These are phyloP conservation scores for Melanopsichium pennsylvanicum DNA, from an alignment of 1,284 basidiomycete species.

Conservation along the genomic window DNA sequence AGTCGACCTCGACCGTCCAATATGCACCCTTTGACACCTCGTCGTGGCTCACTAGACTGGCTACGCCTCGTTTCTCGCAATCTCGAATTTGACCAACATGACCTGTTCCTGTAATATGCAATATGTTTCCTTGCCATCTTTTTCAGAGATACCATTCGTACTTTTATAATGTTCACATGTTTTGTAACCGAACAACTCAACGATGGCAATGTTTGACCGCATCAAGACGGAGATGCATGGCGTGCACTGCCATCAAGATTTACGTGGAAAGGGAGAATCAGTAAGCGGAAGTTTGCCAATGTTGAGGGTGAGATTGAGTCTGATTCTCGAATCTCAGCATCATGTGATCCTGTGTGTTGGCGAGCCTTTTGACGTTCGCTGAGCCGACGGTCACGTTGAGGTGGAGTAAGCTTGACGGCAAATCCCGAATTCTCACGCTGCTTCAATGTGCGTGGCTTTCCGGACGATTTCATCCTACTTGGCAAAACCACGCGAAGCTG, in stretches of 20 bases:
- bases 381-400: not conserved
- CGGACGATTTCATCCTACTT: conserved; percentile 4
- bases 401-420: conserved; percentile 3
- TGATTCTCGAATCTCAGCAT: too few relatives aligned
- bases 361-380: too few relatives aligned
- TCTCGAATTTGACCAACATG: conserved; percentile 24
- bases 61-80: conserved; percentile 31
- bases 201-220: too few relatives aligned
- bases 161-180: conserved; percentile 1
- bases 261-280: not conserved
- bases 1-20: conserved; percentile 17
- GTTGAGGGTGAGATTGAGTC: too few relatives aligned
- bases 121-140: too few relatives aligned
- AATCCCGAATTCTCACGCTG: not conserved
- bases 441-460: not conserved
- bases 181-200: too few relatives aligned
- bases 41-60: conserved; percentile 30
- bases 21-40: conserved; percentile 25
- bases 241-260: too few relatives aligned
- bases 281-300: not conserved
- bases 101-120: conserved; percentile 18
- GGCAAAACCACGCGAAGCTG: too few relatives aligned
- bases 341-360: too few relatives aligned
- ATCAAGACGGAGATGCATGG: too few relatives aligned
- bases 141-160: too few relatives aligned